Base-by-base conservation (phyloP, 495 filamentous ascomycete species). In the Hypomontagnella monticulosa region DNA sequence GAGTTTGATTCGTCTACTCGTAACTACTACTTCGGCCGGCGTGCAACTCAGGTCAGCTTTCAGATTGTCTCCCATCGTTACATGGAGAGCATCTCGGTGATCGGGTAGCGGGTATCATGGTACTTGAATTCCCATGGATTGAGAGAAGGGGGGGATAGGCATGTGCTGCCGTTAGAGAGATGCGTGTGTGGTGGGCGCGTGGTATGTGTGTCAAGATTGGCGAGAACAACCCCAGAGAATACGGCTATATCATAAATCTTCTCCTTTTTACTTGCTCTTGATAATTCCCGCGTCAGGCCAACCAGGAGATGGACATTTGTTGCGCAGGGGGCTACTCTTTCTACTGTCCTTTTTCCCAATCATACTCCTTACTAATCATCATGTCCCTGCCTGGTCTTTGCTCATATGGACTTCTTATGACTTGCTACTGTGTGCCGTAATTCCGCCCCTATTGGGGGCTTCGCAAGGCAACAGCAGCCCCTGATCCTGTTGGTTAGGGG, bases 221-320 rank as follows among this genome's bases (percentile, higher is more conserved):
- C 71, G 69, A 72, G 71, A 66, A 69, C 61, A 62, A 44, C 71
- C 63, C 71, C 66, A 71, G 71, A 74, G 71, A 74, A 74, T 74
- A 74, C 71, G 71, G 71, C 66, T 74, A 74, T 74, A 74, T 74
- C 66, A 71, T 71, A 71, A 71, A 74, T 66, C 70, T 72, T 38
- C 70, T 63, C 68, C 71, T 57, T 74, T 74, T 74, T 71, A 67
- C 69, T 66, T 71, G 69, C 69, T 71, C 71, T 72, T 63, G 66
- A 57, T 69, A 69, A 65, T 66, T 72, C 63, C 55, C 71, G 57
- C 70, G 66, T 72, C 62, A 58, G 67, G 64, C 67, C 69, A 68
- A 69, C 66, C 56, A 47, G 71, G 71, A 66, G 66, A 71, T 69
- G 71, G 71, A 69, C 64, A 63, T 66, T 72, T 74, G 69, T 72